A percentile compares a stretch with the other conserved stretches of the same genome.
phyloP scores from a whole-genome alignment of 2,329 filamentous ascomycete species.

The Cercospora janseana region DNA sequence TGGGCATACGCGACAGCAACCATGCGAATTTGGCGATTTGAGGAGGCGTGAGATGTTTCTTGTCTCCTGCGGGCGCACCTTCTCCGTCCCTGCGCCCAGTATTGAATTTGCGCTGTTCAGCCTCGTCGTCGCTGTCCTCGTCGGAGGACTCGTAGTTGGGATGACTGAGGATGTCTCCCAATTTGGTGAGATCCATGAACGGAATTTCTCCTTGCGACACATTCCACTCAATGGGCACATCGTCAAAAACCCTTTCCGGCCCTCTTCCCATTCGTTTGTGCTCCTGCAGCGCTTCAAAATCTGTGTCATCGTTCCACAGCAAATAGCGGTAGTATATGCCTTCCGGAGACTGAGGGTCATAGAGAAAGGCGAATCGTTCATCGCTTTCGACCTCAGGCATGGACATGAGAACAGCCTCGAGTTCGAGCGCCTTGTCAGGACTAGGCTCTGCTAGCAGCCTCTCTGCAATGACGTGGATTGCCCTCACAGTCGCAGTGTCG shows the following conservation, averaged over 20 bases:
- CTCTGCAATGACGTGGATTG: slow-evolving; percentile 88
- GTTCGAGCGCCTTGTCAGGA: slow-evolving; percentile 63
- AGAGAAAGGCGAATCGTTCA: slow-evolving; percentile 92
- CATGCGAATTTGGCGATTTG: slow-evolving; percentile 82
- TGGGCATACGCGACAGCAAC: slow-evolving; percentile 78
- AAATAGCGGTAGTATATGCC: slow-evolving; percentile 93
- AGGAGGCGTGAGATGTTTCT: slow-evolving; percentile 72
- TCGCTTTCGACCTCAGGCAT: slow-evolving; percentile 77
- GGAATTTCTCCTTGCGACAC: slow-evolving; percentile 69
- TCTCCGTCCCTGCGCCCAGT: slow-evolving; percentile 42
- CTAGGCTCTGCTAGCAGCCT: slow-evolving; percentile 64
- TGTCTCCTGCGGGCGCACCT: slow-evolving; percentile 36
- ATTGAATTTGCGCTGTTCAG: slow-evolving; percentile 45
- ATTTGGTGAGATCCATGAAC: slow-evolving; percentile 58
- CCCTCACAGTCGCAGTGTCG: slow-evolving; percentile 72
- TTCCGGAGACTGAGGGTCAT: slow-evolving; percentile 74
- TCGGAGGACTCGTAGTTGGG: slow-evolving; percentile 84
- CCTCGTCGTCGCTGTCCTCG: slow-evolving; percentile 69
- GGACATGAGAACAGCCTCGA: slow-evolving; percentile 90
- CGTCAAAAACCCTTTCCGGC: slow-evolving; percentile 58
- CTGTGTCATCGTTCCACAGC: slow-evolving; percentile 59
- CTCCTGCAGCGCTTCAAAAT: slow-evolving; percentile 48
- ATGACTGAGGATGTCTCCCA: slow-evolving; percentile 80
- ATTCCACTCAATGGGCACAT: slow-evolving; percentile 74
- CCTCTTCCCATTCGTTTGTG: slow-evolving; percentile 40